Evolutionary conservation across 1,284 basidiomycete genomes (phyloP).

Genomic region (Papiliotrema terrestris): DNA sequence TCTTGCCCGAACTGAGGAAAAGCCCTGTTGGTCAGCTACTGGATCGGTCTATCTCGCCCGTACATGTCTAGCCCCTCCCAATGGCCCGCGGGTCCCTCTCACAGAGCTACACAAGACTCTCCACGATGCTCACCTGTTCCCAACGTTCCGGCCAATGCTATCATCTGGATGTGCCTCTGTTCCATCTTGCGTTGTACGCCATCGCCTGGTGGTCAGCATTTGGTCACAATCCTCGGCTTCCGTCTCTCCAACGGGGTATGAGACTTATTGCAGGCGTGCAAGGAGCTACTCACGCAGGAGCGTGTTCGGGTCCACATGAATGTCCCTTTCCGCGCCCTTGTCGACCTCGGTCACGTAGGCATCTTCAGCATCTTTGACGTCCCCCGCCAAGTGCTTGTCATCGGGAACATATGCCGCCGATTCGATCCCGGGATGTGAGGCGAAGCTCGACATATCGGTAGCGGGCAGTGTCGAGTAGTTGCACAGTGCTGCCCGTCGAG

Average conservation of each 20-base stretch:
- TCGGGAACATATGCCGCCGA: not conserved
- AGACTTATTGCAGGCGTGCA: too few species aligned
- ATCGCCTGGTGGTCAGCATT: slow-evolving; percentile 3
- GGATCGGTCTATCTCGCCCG: too few species aligned
- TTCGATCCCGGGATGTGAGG: not conserved
- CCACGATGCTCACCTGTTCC: slow-evolving; percentile 54
- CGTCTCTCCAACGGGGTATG: too few species aligned
- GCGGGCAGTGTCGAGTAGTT: too few species aligned
- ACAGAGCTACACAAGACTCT: too few species aligned
- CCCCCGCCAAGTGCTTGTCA: not conserved
- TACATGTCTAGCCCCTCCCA: too few species aligned
- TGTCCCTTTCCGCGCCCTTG: not conserved
- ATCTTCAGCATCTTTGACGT: not conserved
- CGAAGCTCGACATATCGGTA: not conserved
- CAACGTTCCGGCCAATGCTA: slow-evolving; percentile 27
- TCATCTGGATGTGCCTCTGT: slow-evolving; percentile 41
- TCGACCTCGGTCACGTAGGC: not conserved
- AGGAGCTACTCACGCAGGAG: not conserved
- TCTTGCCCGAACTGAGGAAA: slow-evolving; percentile 71
- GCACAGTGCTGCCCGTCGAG: too few species aligned
- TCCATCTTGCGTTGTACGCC: slow-evolving; percentile 28
- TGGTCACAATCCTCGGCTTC: not conserved
- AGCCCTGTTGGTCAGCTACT: slow-evolving; percentile 47
- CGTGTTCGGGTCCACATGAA: not conserved
- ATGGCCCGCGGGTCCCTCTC: too few species aligned